Evolutionary conservation across 306 rosid species (phyloP).

Genomic region (Lathyrus oleraceus): DNA sequence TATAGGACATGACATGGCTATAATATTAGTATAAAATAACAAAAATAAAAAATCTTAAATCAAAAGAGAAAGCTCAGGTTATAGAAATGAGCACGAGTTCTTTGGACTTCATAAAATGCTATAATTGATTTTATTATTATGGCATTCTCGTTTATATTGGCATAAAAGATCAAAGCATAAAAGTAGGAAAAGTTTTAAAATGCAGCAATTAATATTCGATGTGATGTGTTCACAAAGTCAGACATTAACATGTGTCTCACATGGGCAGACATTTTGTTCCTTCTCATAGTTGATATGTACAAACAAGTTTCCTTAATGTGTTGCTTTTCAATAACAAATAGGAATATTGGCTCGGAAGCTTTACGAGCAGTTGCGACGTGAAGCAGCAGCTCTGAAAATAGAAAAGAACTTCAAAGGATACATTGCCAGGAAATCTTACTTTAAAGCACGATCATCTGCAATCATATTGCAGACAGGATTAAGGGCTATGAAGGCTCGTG

Average conservation of each 20-base stretch:
- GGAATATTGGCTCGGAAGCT: slow-evolving; percentile 81
- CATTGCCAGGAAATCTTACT: slow-evolving; percentile 65
- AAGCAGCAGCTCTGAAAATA: slow-evolving; percentile 92
- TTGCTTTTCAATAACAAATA: slow-evolving; percentile 43
- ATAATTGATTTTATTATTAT: too few species aligned
- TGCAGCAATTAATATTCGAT: too few species aligned
- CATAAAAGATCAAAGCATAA: too few species aligned
- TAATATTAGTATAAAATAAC: too few species aligned
- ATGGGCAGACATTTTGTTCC: neutral
- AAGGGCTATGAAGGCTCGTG: slow-evolving; percentile 97
- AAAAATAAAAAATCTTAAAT: too few species aligned
- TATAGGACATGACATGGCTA: too few species aligned
- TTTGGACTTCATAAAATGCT: too few species aligned
- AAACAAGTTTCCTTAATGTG: slow-evolving; percentile 35
- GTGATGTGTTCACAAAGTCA: too few species aligned
- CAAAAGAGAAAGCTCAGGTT: too few species aligned
- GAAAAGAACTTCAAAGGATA: slow-evolving; percentile 76
- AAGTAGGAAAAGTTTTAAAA: too few species aligned
- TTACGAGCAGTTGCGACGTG: slow-evolving; percentile 73
- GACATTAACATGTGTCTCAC: neutral
- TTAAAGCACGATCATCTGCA: slow-evolving; percentile 57
- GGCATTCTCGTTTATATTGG: too few species aligned
- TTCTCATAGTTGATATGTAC: slow-evolving; percentile 15
- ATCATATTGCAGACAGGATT: slow-evolving; percentile 83
- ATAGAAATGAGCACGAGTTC: too few species aligned